Conservation (phyloP, 164 flowering plant genomes). For the Annona cherimola region DNA sequence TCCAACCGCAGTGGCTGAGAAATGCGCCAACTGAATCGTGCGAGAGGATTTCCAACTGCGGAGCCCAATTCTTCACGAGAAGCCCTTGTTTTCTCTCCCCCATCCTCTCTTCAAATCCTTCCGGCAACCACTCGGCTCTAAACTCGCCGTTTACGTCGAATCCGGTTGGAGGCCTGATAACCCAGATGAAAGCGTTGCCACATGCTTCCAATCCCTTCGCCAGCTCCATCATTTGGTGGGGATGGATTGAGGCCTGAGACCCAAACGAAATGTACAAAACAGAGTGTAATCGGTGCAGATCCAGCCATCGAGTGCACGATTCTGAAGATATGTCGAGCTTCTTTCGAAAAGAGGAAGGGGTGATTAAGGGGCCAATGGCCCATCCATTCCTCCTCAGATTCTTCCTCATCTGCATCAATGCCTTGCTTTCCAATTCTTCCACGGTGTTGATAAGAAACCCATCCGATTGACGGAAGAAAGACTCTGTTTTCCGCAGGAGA, state of each 20-base stretch:
- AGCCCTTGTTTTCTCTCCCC: slow-evolving; percentile 8
- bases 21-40: slow-evolving; percentile 19
- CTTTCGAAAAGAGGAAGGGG: slow-evolving; percentile 3
- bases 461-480: slow-evolving; percentile 9
- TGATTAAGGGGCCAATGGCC: slow-evolving; percentile 22
- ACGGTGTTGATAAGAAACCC: slow-evolving; percentile 31
- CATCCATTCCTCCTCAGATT: slow-evolving; percentile 7
- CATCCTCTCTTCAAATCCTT: slow-evolving; percentile 18
- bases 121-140: slow-evolving; percentile 21
- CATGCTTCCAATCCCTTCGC: slow-evolving; percentile 21
- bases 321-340: neutral
- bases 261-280: slow-evolving; percentile 23
- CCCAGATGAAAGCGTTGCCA: slow-evolving; percentile 18
- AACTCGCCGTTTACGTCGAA: slow-evolving; percentile 7
- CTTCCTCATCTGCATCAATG: neutral
- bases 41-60: slow-evolving; percentile 17
- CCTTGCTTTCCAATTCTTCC: slow-evolving; percentile 15
- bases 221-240: slow-evolving; percentile 23
- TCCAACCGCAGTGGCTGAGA: slow-evolving; percentile 31
- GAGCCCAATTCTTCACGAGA: slow-evolving; percentile 22
- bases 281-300: slow-evolving; percentile 12
- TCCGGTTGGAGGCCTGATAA: slow-evolving; percentile 18
- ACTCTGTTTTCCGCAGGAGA: neutral
- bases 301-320: slow-evolving; percentile 17
- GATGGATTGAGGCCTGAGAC: slow-evolving; percentile 16